These are phyloP conservation scores for Rozella allomycis DNA, from an alignment of 371 early-diverging fungal genomes.

Conservation along the genomic window DNA sequence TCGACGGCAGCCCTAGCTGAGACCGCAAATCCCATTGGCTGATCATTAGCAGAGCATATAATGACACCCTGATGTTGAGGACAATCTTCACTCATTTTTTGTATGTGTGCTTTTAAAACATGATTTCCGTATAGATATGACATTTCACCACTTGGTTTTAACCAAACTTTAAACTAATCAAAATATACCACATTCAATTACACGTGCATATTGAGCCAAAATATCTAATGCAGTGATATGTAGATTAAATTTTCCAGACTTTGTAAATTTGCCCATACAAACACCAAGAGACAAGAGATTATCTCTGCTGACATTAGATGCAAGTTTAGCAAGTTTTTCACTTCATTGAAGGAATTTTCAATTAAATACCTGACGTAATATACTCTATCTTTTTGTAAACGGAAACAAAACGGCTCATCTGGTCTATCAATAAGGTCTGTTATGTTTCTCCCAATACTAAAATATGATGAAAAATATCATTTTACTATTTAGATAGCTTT, in stretches of 20 bases:
- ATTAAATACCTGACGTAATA: slow-evolving; percentile 68
- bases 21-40: slow-evolving; percentile 95
- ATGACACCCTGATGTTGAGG: slow-evolving; percentile 95
- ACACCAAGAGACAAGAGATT: slow-evolving; percentile 73
- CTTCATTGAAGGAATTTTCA: slow-evolving; percentile 12
- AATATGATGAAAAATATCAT: neutral
- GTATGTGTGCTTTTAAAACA: slow-evolving; percentile 91
- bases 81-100: slow-evolving; percentile 86
- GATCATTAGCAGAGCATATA: slow-evolving; percentile 77
- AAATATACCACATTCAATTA: slow-evolving; percentile 6
- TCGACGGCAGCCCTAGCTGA: slow-evolving; percentile 79
- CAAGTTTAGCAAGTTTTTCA: slow-evolving; percentile 68
- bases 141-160: slow-evolving; percentile 98
- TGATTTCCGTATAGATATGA: slow-evolving; percentile 98
- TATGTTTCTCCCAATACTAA: slow-evolving; percentile 80
- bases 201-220: slow-evolving; percentile 83
- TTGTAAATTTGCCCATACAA: slow-evolving; percentile 97
- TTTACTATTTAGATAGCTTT: slow-evolving; percentile 87
- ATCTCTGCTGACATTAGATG: slow-evolving; percentile 62
- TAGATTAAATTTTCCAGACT: slow-evolving; percentile 85
- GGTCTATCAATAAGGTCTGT: slow-evolving; percentile 77
- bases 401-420: slow-evolving; percentile 86
- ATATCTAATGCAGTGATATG: slow-evolving; percentile 82
- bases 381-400: slow-evolving; percentile 74
- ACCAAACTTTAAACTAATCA: slow-evolving; percentile 75